A percentile compares a stretch with the other conserved stretches of the same genome.
phyloP scores from a whole-genome alignment of 179 eudicot species.

The Nepenthes alata region DNA sequence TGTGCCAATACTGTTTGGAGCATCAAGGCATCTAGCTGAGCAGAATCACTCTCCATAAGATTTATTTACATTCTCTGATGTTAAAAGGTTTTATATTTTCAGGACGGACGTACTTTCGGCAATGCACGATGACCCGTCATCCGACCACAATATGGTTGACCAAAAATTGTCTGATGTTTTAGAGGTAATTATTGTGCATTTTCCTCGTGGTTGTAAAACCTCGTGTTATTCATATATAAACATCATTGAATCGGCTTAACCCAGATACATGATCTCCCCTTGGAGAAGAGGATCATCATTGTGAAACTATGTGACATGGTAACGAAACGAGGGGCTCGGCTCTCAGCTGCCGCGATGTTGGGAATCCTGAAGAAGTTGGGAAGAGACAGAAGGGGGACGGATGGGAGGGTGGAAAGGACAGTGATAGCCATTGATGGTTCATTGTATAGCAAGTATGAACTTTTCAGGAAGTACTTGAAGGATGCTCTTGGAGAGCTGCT shows the following conservation, averaged over 20 bases:
- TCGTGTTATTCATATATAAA: not conserved
- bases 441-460: slow-evolving; percentile 32
- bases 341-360: slow-evolving; percentile 73
- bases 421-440: slow-evolving; percentile 76
- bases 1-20: too few relatives aligned
- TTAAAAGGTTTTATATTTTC: not conserved
- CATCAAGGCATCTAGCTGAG: not conserved
- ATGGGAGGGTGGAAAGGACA: slow-evolving; percentile 27
- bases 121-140: slow-evolving; percentile 48
- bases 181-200: slow-evolving; percentile 20
- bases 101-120: slow-evolving; percentile 51
- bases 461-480: slow-evolving; percentile 33
- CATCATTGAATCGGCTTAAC: not conserved
- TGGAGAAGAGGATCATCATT: slow-evolving; percentile 46
- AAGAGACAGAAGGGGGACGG: slow-evolving; percentile 21
- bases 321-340: slow-evolving; percentile 61
- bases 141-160: slow-evolving; percentile 33
- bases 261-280: slow-evolving; percentile 21
- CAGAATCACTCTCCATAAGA: not conserved
- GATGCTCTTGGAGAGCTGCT: slow-evolving; percentile 38
- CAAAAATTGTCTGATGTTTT: slow-evolving; percentile 26
- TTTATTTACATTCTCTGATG: not conserved
- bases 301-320: slow-evolving; percentile 62
- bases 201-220: not conserved
- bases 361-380: slow-evolving; percentile 67